Evolutionary conservation across 345 rosid genomes (phyloP).

Genomic region (Heritiera littoralis): DNA sequence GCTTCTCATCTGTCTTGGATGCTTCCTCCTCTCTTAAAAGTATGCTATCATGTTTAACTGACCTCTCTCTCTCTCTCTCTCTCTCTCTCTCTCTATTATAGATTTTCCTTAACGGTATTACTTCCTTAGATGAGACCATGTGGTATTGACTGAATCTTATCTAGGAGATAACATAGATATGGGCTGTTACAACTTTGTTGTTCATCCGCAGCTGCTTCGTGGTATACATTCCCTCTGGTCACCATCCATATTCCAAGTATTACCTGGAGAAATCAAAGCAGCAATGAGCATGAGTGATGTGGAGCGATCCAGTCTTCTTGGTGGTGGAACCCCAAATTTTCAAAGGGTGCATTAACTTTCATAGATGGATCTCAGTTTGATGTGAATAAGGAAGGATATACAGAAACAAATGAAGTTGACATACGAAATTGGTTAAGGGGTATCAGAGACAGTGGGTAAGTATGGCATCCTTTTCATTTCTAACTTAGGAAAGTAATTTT

Average conservation of each 20-base stretch:
- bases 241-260: constrained; percentile 53
- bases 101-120: constrained; percentile 5
- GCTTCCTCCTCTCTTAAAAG: constrained; percentile 94
- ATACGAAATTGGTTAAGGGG: constrained; percentile 95
- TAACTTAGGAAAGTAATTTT: not conserved
- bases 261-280: constrained; percentile 75
- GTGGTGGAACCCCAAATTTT: constrained; percentile 66
- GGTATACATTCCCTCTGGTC: constrained; percentile 89
- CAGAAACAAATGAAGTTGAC: constrained; percentile 71
- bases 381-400: constrained; percentile 56
- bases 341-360: constrained; percentile 56
- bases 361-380: constrained; percentile 69
- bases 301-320: constrained; percentile 69
- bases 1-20: constrained; percentile 95
- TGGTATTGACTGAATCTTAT: constrained; percentile 1
- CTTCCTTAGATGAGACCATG: not conserved
- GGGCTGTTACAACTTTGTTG: constrained; percentile 22
- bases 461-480: constrained; percentile 12
- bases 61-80: no score
- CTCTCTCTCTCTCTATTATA: not conserved
- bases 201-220: constrained; percentile 73
- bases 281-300: constrained; percentile 81
- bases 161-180: constrained; percentile 15
- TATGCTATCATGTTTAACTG: constrained; percentile 38
- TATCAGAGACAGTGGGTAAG: constrained; percentile 95